A percentile compares a stretch with the other conserved stretches of the same genome.
Evolutionary conservation across 2,329 filamentous ascomycete genomes (phyloP).

Genomic region (Fusarium continuum): DNA sequence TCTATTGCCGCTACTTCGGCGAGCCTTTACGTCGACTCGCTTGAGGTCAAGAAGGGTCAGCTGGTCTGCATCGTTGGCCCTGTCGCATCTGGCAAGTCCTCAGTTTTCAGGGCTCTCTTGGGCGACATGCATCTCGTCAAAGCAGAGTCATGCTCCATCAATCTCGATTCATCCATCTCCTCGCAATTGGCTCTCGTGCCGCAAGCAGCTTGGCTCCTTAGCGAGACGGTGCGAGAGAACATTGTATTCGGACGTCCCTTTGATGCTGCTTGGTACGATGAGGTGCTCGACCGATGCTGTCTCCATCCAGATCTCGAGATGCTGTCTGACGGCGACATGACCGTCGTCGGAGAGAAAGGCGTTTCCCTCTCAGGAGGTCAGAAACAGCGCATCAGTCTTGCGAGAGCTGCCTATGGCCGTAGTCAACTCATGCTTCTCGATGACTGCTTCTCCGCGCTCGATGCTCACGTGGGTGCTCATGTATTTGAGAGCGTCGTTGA

Average conservation of each 20-base stretch:
- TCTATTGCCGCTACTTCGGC: no score
- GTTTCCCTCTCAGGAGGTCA: slow-evolving; percentile 23
- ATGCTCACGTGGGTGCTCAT: slow-evolving; percentile 18
- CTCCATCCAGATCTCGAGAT: slow-evolving; percentile 14
- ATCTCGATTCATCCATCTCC: background rate
- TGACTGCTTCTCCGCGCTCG: slow-evolving; percentile 22
- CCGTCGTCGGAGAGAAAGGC: slow-evolving; percentile 21
- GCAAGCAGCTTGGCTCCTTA: slow-evolving; percentile 18
- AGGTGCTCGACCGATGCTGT: slow-evolving; percentile 18
- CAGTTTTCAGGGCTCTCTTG: slow-evolving; percentile 1
- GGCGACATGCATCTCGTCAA: slow-evolving; percentile 20
- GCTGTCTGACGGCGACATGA: slow-evolving; percentile 20
- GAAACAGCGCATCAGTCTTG: slow-evolving; percentile 27
- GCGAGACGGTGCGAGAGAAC: slow-evolving; percentile 19
- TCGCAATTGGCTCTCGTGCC: slow-evolving; percentile 17
- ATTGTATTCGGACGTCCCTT: slow-evolving; percentile 14
- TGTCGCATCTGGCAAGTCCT: slow-evolving; percentile 19
- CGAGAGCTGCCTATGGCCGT: slow-evolving; percentile 15
- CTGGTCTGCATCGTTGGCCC: slow-evolving; percentile 18
- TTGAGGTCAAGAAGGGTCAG: background rate
- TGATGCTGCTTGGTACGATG: slow-evolving; percentile 11
- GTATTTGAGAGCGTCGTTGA: slow-evolving; percentile 25
- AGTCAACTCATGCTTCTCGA: slow-evolving; percentile 20
- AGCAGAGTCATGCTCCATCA: background rate
- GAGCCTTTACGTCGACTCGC: background rate